Evolutionary conservation across 352 stramenopile species (phyloP).

Genomic region (Phytophthora fragariae): DNA sequence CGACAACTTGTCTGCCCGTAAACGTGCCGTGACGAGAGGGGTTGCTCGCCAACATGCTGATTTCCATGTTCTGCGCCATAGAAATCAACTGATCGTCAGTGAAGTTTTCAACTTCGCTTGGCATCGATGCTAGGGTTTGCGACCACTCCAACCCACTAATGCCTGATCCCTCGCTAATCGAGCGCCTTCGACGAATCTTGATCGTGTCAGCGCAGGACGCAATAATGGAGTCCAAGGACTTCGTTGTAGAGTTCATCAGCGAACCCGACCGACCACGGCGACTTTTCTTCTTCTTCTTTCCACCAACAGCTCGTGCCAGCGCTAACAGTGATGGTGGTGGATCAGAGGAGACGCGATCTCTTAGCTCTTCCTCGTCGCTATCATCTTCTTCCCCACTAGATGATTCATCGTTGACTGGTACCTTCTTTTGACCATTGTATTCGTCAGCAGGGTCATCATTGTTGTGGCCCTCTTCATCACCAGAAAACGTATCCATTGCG

Average conservation of each 20-base stretch:
- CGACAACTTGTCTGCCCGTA: slow-evolving; percentile 64
- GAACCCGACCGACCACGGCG: slow-evolving; percentile 62
- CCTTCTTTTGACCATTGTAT: slow-evolving; percentile 29
- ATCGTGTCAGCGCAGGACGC: slow-evolving; percentile 62
- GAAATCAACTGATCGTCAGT: slow-evolving; percentile 78
- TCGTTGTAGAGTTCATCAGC: slow-evolving; percentile 65
- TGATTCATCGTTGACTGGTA: slow-evolving; percentile 24
- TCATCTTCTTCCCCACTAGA: slow-evolving; percentile 40
- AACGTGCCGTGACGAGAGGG: slow-evolving; percentile 59
- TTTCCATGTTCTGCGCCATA: slow-evolving; percentile 80
- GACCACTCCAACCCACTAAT: slow-evolving; percentile 35
- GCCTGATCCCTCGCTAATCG: slow-evolving; percentile 65
- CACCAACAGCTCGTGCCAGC: slow-evolving; percentile 34
- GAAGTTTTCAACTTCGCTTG: slow-evolving; percentile 80
- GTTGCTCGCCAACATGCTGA: slow-evolving; percentile 56
- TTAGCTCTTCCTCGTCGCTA: slow-evolving; percentile 50
- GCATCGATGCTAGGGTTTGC: slow-evolving; percentile 36
- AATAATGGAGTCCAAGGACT: slow-evolving; percentile 79
- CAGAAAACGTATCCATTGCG: slow-evolving; percentile 56
- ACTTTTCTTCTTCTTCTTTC: slow-evolving; percentile 57
- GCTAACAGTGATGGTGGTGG: slow-evolving; percentile 42
- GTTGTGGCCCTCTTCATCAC: slow-evolving; percentile 46
- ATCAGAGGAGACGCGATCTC: slow-evolving; percentile 69
- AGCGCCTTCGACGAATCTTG: slow-evolving; percentile 54
- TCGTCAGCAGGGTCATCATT: slow-evolving; percentile 36